Evolutionary conservation across 176 grass and related monocot species (phyloP).

Genomic region (Bonia amplexicaulis): DNA sequence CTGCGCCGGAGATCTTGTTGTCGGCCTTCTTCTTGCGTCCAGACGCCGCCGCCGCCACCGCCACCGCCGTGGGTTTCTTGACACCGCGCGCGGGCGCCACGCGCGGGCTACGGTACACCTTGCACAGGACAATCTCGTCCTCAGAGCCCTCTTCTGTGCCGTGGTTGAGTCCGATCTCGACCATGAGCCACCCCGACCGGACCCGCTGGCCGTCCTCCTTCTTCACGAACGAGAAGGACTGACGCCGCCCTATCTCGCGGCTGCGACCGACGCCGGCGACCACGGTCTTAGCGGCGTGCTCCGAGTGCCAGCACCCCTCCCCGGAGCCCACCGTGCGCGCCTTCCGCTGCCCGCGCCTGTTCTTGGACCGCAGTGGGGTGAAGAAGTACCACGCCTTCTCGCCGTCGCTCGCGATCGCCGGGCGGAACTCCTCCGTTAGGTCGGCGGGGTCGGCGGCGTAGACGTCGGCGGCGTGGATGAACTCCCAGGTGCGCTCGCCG

Average conservation of each 20-base stretch:
- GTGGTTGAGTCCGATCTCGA: constrained; percentile 32
- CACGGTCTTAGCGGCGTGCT: constrained; percentile 30
- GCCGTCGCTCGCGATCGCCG: constrained; percentile 30
- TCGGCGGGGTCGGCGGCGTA: constrained; percentile 33
- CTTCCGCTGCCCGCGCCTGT: constrained; percentile 30
- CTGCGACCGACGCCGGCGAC: background rate
- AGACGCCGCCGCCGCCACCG: background rate
- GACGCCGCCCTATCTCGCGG: constrained; percentile 27
- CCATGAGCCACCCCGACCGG: constrained; percentile 45
- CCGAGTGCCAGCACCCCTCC: constrained; percentile 34
- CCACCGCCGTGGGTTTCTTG: background rate
- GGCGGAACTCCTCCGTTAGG: constrained; percentile 18
- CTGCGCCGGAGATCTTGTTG: background rate
- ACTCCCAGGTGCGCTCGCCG: background rate
- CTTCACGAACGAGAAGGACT: constrained; percentile 40
- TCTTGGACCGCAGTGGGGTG: constrained; percentile 24
- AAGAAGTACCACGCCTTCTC: constrained; percentile 44
- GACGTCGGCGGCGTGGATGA: constrained; percentile 47
- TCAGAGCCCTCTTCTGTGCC: background rate
- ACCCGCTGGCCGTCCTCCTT: background rate
- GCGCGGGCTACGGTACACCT: constrained; percentile 30
- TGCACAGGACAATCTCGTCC: constrained; percentile 16
- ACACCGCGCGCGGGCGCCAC: background rate
- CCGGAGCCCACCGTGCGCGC: constrained; percentile 26
- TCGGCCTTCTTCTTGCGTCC: background rate